These are phyloP conservation scores for Penicillium turbatum DNA, from an alignment of 495 filamentous ascomycete species.

Conservation along the genomic window DNA sequence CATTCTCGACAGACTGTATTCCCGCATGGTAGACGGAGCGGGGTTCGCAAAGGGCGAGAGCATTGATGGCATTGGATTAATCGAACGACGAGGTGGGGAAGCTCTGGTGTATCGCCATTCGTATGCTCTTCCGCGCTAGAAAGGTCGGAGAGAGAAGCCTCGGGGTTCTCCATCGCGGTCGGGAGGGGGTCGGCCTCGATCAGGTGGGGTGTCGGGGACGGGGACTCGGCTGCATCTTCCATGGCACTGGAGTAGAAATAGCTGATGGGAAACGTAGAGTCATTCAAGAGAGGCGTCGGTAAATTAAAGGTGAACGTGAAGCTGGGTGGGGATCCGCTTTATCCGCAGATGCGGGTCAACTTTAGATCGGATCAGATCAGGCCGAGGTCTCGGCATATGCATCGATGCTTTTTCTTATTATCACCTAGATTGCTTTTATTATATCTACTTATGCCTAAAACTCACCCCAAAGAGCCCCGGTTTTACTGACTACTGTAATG, in stretches of 20 bases:
- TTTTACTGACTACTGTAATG: no score
- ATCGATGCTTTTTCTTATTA: no score
- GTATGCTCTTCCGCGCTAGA: constrained; percentile 33
- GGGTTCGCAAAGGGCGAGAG: constrained; percentile 60
- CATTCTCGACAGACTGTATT: constrained; percentile 72
- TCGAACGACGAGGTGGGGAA: constrained; percentile 52
- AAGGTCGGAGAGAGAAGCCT: constrained; percentile 9
- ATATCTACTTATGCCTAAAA: no score
- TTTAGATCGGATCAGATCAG: constrained; percentile 19
- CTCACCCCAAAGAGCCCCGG: no score
- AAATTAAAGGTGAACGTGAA: neutral
- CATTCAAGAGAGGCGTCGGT: neutral
- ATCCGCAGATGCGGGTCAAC: constrained; percentile 21
- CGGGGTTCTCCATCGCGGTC: constrained; percentile 8
- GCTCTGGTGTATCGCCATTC: constrained; percentile 44
- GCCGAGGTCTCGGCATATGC: neutral
- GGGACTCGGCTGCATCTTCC: constrained; percentile 23
- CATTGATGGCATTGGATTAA: constrained; percentile 73
- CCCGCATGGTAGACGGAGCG: constrained; percentile 80
- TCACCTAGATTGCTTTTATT: no score
- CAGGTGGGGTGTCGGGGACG: constrained; percentile 3
- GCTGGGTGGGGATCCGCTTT: constrained; percentile 15
- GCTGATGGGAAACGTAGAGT: neutral
- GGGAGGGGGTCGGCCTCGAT: constrained; percentile 6
- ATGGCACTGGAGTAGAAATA: constrained; percentile 18